Evolutionary conservation across 768 basidiomycete species (phyloP).

Genomic region (Rhodotorula sphaerocarpa): DNA sequence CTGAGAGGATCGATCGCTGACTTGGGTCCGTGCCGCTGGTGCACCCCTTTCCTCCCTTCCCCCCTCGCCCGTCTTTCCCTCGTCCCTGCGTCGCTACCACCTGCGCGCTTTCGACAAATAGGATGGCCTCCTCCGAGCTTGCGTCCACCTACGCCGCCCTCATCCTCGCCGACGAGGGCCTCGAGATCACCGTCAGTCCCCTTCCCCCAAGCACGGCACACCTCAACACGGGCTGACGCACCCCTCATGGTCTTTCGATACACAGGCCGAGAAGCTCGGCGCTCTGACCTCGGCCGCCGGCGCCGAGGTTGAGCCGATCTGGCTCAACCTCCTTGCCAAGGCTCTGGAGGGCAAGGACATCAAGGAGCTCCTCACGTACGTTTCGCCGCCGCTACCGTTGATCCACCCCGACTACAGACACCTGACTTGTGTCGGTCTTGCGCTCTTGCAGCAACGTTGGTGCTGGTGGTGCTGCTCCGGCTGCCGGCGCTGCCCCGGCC

Average conservation of each 20-base stretch:
- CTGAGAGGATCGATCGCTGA: too few species aligned
- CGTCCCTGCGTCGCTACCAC: background rate
- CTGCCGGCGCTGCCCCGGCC: conserved; percentile 52
- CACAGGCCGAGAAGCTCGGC: conserved; percentile 80
- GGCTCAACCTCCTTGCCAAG: conserved; percentile 93
- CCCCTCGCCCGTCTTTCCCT: background rate
- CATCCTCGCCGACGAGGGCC: conserved; percentile 92
- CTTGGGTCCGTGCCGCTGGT: background rate
- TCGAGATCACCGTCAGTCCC: conserved; percentile 89
- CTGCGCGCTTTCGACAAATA: background rate
- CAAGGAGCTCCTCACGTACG: conserved; percentile 71
- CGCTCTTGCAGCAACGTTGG: conserved; percentile 59
- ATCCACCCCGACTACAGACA: too few species aligned
- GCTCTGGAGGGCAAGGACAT: conserved; percentile 97
- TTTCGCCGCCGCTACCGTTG: background rate
- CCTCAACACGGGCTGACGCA: background rate
- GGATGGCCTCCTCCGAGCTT: conserved; percentile 60
- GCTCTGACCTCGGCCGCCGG: conserved; percentile 74
- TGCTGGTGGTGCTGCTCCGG: conserved; percentile 78
- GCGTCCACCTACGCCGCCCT: conserved; percentile 93
- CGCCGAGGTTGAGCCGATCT: conserved; percentile 88
- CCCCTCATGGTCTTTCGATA: background rate
- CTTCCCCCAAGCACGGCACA: background rate
- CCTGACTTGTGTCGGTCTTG: too few species aligned
- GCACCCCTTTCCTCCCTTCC: background rate